Evolutionary conservation across 2,329 filamentous ascomycete genomes (phyloP).

Genomic region (Calonectria pseudoturangicola): DNA sequence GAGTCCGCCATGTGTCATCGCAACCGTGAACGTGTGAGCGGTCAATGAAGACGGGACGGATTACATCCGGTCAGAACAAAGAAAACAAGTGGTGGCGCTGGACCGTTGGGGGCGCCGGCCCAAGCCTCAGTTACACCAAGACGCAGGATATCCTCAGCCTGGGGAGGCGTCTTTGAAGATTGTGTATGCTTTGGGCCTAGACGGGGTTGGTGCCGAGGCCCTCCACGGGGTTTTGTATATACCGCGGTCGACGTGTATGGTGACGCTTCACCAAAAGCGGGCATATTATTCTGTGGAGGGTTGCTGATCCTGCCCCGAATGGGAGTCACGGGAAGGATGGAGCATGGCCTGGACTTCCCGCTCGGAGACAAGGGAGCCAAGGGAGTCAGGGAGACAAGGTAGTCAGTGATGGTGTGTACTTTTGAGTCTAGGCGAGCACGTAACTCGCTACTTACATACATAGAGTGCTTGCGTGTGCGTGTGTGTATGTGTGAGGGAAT

Average conservation of each 20-base stretch:
- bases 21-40: not conserved
- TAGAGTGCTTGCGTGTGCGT: not conserved
- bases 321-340: slow-evolving; percentile 1
- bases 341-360: slow-evolving; percentile 11
- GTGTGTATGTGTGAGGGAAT: not conserved
- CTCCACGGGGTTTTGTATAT: not conserved
- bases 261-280: slow-evolving; percentile 30
- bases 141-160: not conserved
- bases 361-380: slow-evolving; percentile 17
- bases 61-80: not conserved
- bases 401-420: too few species aligned
- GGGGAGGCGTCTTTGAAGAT: not conserved
- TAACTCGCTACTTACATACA: not conserved
- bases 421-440: too few species aligned
- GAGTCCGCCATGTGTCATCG: slow-evolving; percentile 1
- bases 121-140: not conserved
- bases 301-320: not conserved
- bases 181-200: not conserved
- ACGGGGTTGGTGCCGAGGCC: not conserved
- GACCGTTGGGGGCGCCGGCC: slow-evolving; percentile 12
- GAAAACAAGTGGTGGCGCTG: slow-evolving; percentile 6
- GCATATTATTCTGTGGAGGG: slow-evolving; percentile 29
- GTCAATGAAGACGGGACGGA: slow-evolving; percentile 11
- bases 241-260: not conserved
- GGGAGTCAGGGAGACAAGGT: slow-evolving; percentile 2